Evolutionary conservation across 495 filamentous ascomycete species (phyloP).

Genomic region (Evernia prunastri): DNA sequence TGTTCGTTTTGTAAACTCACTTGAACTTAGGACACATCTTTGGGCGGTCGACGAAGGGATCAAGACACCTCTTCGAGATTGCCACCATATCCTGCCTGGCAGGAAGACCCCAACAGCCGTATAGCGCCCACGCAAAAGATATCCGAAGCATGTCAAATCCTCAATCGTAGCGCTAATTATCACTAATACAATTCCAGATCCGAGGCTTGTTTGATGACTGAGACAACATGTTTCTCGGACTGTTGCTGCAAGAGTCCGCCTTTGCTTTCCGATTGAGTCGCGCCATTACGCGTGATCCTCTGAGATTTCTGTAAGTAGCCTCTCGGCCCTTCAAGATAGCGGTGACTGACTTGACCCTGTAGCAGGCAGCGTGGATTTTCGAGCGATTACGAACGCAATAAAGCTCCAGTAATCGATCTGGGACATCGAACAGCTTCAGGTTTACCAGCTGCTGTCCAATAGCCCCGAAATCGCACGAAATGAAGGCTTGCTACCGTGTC

Average conservation of each 20-base stretch:
- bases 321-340: not conserved
- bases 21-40: constrained; percentile 27
- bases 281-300: not conserved
- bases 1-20: constrained; percentile 14
- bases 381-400: not conserved
- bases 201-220: constrained; percentile 16
- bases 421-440: not conserved
- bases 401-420: not conserved
- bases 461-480: not conserved
- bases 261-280: not conserved
- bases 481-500: not conserved
- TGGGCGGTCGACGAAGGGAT: constrained; percentile 35
- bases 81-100: constrained; percentile 31
- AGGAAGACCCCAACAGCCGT: constrained; percentile 30
- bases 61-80: constrained; percentile 24
- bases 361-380: not conserved
- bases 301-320: not conserved
- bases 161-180: not conserved
- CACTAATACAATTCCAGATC: constrained; percentile 16
- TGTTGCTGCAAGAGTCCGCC: not conserved
- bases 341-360: not conserved
- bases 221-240: not conserved
- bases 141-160: constrained; percentile 43
- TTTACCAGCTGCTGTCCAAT: not conserved
- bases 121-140: constrained; percentile 63